Evolutionary conservation across 2,329 filamentous ascomycete genomes (phyloP), one percentile per base, ranked within the genome.

Genomic region (Fusarium mangiferae): DNA sequence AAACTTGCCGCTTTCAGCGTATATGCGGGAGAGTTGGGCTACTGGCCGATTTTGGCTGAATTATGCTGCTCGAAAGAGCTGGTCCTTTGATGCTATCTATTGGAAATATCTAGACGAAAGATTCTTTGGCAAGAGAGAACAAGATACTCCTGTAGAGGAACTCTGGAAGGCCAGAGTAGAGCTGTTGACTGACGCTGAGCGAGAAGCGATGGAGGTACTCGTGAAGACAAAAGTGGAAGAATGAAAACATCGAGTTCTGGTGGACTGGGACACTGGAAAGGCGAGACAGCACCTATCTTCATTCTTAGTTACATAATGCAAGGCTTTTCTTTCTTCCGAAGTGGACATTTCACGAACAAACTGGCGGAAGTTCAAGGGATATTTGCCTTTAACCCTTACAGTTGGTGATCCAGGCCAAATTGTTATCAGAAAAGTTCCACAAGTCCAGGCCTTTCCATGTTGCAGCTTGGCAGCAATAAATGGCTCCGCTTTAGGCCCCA

Each of bases 1-100:
- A 17, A 18, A 11, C 41, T 35, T 57, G 5, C 42, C 35, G 4
- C 75, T 84, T 8, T 83, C 80, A 1, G 56, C 55, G 14, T 73
- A 79, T 6, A 84, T 84, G 82, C 61, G 26, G 79, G 44, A n/a
- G 13, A 48, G 45, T 22, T 48, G 45, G 26, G 18, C 45, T 7
- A 14, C 20, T 22, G 18, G 45, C 7, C 26, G 45, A 9, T 48
- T 48, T 30, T 30, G 45, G 26, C 13, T 48, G 6, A 48, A 30
- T 3, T 48, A 48, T 30, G 45, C 45, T 30, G 45, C 45, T 8
- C 20, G 26, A 4, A 48, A n/a, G 13, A 48, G 45, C 13, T 48
- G 12, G 45, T 20, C 45, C 6, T 28, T 48, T 15, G 45, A 30
- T 8, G 9, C 20, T 6, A 48, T 48, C 6, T 48, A 48, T 28